Evolutionary conservation across 495 filamentous ascomycete species (phyloP), one percentile per base, ranked within the genome.

Genomic region (Pseudoneurospora amorphoporcata): DNA sequence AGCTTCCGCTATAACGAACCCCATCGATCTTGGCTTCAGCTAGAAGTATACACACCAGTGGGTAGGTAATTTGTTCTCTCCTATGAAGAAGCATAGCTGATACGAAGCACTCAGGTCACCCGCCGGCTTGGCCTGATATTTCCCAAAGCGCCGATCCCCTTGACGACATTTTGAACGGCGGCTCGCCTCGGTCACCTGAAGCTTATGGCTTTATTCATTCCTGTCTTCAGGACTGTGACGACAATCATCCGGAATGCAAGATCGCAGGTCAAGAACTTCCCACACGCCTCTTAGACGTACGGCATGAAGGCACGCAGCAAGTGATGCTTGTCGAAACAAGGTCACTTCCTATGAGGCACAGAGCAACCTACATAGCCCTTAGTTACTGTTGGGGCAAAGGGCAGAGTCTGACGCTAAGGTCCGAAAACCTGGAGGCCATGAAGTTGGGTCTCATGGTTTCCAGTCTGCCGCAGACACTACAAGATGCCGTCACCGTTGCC

Each of bases 351-450:
- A 6, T 17, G 3, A 29, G 53, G 14, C 14, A 17, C 53, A 35
- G 0, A 2, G 17, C 6, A 12, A 17, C 29, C 7, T 65, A 65
- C 53, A 17, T 65, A 39, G 37, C 72, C 68, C 45, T 73, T 29
- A 70, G 23, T 37, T 72, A 72, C 58, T 72, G 71, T 8, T 72
- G 71, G 71, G 71, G 71, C 14, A 39, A 16, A 41, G 4, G 3
- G 1, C 38, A 45, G 17, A 37, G 8, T 19, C 1, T 53, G 17
- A 71, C 3, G 42, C 35, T 45, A 8, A 53, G 1, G 45, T 37
- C 69, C 2, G 69, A 35, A 8, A 72, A 69, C 40, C 23, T 69
- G 10, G 58, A 43, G 10, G 29, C 0, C 3, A 68, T 68, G 38
- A 72, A 69, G 32, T 19, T 17, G 7, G 39, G 71, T 8, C 14